phyloP scores from a whole-genome alignment of 2,329 filamentous ascomycete species.

The Aspergillus spinulosporus region DNA sequence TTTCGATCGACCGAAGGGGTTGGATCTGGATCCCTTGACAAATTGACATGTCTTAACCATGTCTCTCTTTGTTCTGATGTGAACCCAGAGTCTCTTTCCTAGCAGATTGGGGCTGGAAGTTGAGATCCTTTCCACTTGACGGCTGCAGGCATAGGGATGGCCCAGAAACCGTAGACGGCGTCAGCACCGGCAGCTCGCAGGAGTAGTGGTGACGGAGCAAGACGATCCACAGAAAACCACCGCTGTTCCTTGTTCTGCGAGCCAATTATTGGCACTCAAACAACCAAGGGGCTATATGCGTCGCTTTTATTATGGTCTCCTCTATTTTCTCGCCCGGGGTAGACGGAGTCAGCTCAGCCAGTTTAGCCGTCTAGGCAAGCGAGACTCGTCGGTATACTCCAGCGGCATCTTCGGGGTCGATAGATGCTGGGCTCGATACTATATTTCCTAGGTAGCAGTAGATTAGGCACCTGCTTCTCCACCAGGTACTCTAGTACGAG shows the following conservation, averaged over 20 bases:
- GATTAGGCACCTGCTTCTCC: conserved; percentile 12
- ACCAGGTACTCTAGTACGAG: conserved; percentile 9
- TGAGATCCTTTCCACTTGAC: conserved; percentile 10
- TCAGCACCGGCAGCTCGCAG: conserved; percentile 19
- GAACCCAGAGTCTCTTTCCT: background rate
- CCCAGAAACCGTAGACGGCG: conserved; percentile 9
- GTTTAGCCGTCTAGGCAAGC: background rate
- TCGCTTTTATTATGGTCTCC: conserved; percentile 11
- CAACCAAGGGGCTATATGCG: conserved; percentile 14
- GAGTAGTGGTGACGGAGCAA: conserved; percentile 18
- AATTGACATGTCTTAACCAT: background rate
- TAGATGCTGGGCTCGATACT: background rate
- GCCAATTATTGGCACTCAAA: conserved; percentile 16
- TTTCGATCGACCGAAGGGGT: conserved; percentile 26
- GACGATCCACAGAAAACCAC: conserved; percentile 25
- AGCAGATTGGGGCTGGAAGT: background rate
- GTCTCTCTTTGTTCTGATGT: background rate
- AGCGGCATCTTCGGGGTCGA: background rate
- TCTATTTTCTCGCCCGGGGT: background rate
- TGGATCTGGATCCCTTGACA: conserved; percentile 17
- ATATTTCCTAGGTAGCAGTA: background rate
- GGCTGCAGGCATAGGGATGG: conserved; percentile 9
- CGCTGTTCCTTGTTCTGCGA: conserved; percentile 24
- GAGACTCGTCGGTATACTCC: background rate
- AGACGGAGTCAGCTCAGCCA: background rate